Conservation (phyloP, 2,329 filamentous ascomycete species). For the Scedosporium dehoogii region DNA sequence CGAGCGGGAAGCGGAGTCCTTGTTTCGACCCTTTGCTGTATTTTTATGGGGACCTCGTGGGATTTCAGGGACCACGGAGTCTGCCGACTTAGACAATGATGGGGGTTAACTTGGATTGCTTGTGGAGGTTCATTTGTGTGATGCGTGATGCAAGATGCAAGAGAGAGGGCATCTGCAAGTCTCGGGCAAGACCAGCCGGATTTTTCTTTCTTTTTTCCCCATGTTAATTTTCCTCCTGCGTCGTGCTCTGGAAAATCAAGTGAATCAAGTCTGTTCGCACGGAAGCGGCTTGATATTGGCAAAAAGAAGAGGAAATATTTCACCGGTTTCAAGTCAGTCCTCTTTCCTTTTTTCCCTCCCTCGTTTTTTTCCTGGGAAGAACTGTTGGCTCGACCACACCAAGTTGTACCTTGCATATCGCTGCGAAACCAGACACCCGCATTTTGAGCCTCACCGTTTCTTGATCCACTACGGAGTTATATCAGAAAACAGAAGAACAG, state of each 20-base stretch:
- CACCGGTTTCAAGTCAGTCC: not conserved
- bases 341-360: not conserved
- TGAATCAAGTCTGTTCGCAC: too few species aligned
- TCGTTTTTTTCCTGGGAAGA: not conserved
- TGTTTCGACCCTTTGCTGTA: too few species aligned
- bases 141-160: not conserved
- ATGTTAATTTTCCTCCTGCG: not conserved
- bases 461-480: not conserved
- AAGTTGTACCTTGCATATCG: slow-evolving; percentile 1
- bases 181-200: not conserved
- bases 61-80: too few species aligned
- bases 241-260: not conserved
- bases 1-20: too few species aligned
- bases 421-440: not conserved
- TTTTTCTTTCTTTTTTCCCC: not conserved
- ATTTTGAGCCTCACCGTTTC: not conserved
- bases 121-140: not conserved
- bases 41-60: too few species aligned
- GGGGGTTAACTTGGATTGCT: not conserved
- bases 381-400: slow-evolving; percentile 5
- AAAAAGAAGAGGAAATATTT: not conserved
- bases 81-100: not conserved
- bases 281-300: not conserved
- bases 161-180: not conserved
- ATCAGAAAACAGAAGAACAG: not conserved